phyloP scores from a whole-genome alignment of 306 rosid species.

The Oemleria cerasiformis region DNA sequence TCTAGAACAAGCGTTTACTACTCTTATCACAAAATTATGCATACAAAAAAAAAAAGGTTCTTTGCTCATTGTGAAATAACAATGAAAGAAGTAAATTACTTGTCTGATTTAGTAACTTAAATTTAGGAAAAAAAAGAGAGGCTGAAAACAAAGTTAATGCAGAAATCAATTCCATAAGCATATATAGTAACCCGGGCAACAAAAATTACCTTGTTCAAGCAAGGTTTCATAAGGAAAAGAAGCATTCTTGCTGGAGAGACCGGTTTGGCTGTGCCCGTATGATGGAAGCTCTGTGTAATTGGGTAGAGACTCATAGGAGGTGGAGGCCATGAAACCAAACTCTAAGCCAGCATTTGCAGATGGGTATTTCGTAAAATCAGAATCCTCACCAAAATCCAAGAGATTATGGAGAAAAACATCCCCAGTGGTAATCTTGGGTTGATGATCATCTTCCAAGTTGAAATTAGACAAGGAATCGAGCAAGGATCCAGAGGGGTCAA shows the following conservation, averaged over 20 bases:
- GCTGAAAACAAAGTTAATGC: not conserved
- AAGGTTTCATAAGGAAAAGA: constrained; percentile 23
- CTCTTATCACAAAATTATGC: not conserved
- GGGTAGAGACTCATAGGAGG: constrained; percentile 5
- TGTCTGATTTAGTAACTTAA: not conserved
- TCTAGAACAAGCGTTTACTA: not conserved
- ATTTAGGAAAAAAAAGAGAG: not conserved
- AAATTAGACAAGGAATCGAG: constrained; percentile 30
- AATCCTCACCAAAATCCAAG: constrained; percentile 11
- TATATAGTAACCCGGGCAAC: not conserved
- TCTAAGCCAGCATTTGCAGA: constrained; percentile 21
- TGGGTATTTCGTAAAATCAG: constrained; percentile 18
- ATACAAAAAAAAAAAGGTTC: not conserved
- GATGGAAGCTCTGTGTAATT: constrained; percentile 21
- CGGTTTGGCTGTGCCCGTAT: constrained; percentile 18
- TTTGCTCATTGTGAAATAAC: not conserved
- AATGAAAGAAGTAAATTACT: not conserved
- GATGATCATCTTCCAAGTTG: constrained; percentile 20
- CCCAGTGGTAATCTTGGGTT: not conserved
- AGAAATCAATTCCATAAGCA: constrained; percentile 11
- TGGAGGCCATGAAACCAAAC: constrained; percentile 6
- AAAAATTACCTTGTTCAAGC: constrained; percentile 36
- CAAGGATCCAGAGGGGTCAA: constrained; percentile 38
- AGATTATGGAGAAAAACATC: constrained; percentile 13
- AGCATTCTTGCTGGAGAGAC: constrained; percentile 24